A percentile compares a stretch with the other conserved stretches of the same genome.
These are phyloP conservation scores for Sphaerostilbella broomeana DNA, from an alignment of 2,329 filamentous ascomycete species.

Conservation along the genomic window DNA sequence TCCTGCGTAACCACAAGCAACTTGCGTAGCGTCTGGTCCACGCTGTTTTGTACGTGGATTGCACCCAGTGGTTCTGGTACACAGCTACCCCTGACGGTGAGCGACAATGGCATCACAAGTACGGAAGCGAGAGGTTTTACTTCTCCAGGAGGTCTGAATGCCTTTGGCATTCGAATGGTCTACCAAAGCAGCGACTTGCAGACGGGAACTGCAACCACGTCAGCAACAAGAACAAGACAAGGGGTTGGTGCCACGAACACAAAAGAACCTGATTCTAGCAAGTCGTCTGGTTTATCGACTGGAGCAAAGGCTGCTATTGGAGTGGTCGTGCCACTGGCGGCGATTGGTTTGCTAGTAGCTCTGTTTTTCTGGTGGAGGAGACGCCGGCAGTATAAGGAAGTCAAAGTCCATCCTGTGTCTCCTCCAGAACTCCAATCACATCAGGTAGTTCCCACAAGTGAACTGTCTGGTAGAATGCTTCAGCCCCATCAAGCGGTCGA, in stretches of 20 bases:
- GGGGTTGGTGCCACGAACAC: neutral
- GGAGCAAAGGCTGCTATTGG: slow-evolving; percentile 24
- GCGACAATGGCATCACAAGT: slow-evolving; percentile 17
- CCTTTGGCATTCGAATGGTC: slow-evolving; percentile 30
- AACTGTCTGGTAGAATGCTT: neutral
- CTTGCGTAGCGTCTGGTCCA: slow-evolving; percentile 19
- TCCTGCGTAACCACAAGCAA: slow-evolving; percentile 23
- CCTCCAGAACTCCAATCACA: slow-evolving; percentile 2
- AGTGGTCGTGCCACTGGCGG: slow-evolving; percentile 24
- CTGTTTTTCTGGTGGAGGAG: slow-evolving; percentile 25
- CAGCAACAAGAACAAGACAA: slow-evolving; percentile 4
- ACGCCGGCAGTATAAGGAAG: slow-evolving; percentile 6
- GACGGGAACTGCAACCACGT: slow-evolving; percentile 11
- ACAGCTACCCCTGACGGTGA: slow-evolving; percentile 22
- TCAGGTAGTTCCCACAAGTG: neutral
- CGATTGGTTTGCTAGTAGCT: slow-evolving; percentile 20
- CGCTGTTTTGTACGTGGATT: slow-evolving; percentile 29
- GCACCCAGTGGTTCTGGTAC: slow-evolving; percentile 20
- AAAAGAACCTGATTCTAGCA: neutral
- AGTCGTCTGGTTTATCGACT: slow-evolving; percentile 15
- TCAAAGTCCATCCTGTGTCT: slow-evolving; percentile 12
- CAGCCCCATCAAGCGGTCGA: neutral
- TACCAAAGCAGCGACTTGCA: slow-evolving; percentile 25
- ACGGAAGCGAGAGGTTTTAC: slow-evolving; percentile 18
- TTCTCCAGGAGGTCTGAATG: slow-evolving; percentile 25